phyloP scores from a whole-genome alignment of 2,329 filamentous ascomycete genomes.

The Penicillium psychrosexuale region DNA sequence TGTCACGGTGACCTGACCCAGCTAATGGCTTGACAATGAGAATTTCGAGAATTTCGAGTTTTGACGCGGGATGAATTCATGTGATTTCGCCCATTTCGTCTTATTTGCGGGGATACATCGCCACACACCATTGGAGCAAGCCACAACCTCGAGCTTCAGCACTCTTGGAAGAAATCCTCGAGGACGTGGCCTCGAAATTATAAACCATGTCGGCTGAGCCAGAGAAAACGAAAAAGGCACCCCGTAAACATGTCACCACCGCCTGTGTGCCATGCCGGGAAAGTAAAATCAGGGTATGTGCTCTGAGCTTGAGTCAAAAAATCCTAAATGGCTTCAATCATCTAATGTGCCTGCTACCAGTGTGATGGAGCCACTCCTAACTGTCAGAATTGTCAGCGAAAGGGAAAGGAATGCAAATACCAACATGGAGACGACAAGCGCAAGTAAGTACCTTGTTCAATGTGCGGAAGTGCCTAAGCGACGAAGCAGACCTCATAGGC shows the following conservation, averaged over 20 bases:
- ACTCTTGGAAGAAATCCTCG: neutral
- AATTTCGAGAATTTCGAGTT: neutral
- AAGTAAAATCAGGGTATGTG: constrained; percentile 45
- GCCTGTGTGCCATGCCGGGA: constrained; percentile 47
- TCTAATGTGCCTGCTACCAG: constrained; percentile 19
- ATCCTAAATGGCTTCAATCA: neutral
- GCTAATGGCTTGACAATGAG: constrained; percentile 7
- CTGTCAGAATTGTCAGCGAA: constrained; percentile 40
- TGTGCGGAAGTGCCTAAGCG: neutral
- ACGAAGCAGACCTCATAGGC: neutral
- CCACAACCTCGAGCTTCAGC: neutral
- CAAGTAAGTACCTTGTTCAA: constrained; percentile 31
- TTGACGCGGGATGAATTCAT: constrained; percentile 12
- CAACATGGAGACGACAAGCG: constrained; percentile 42
- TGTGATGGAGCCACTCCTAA: constrained; percentile 39
- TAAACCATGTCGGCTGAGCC: constrained; percentile 25
- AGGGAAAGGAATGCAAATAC: constrained; percentile 39
- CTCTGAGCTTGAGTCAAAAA: neutral
- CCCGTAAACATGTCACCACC: constrained; percentile 45
- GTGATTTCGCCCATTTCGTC: neutral
- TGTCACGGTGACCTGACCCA: too few relatives aligned
- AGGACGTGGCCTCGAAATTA: neutral
- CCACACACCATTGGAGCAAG: neutral
- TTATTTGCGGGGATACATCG: constrained; percentile 1
- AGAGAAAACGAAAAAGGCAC: constrained; percentile 31